Conservation (phyloP, 2,329 filamentous ascomycete species). For the Alternaria infectoria region DNA sequence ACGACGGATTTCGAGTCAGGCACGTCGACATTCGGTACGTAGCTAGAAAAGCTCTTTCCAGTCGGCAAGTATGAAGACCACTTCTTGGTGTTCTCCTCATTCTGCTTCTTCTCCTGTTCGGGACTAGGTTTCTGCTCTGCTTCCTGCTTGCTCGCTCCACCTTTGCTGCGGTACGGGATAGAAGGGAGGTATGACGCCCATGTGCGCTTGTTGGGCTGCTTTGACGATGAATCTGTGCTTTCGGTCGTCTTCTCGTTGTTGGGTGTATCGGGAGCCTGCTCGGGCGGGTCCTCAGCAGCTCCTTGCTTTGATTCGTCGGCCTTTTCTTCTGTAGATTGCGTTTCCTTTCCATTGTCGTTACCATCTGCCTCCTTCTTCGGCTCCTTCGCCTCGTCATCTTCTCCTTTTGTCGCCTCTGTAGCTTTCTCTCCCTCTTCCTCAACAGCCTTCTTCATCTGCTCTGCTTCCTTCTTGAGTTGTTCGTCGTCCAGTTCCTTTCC, state of each 20-base stretch:
- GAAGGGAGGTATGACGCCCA: constrained; percentile 51
- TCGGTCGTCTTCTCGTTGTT: constrained; percentile 18
- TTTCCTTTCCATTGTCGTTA: constrained; percentile 2
- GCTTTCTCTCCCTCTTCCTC: constrained; percentile 17
- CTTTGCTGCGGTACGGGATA: constrained; percentile 45
- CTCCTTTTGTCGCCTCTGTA: constrained; percentile 6
- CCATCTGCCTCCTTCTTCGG: constrained; percentile 10
- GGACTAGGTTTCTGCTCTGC: constrained; percentile 28
- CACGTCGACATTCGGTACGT: constrained; percentile 51
- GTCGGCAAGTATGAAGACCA: constrained; percentile 57
- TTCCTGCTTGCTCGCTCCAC: constrained; percentile 19
- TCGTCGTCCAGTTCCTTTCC: constrained; percentile 31
- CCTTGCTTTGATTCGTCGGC: constrained; percentile 21
- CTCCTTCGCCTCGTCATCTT: neutral
- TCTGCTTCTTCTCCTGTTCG: constrained; percentile 40
- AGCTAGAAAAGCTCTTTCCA: constrained; percentile 56
- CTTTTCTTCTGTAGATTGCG: constrained; percentile 6
- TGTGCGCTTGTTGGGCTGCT: constrained; percentile 37
- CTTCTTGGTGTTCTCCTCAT: constrained; percentile 47
- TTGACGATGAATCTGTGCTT: constrained; percentile 11
- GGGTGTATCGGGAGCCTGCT: constrained; percentile 38
- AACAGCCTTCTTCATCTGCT: constrained; percentile 27
- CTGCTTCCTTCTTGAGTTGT: constrained; percentile 33
- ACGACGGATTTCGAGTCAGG: constrained; percentile 50
- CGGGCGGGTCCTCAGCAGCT: constrained; percentile 32